Conservation (phyloP, 1,284 basidiomycete genomes). For the Cryptococcus sp. region DNA sequence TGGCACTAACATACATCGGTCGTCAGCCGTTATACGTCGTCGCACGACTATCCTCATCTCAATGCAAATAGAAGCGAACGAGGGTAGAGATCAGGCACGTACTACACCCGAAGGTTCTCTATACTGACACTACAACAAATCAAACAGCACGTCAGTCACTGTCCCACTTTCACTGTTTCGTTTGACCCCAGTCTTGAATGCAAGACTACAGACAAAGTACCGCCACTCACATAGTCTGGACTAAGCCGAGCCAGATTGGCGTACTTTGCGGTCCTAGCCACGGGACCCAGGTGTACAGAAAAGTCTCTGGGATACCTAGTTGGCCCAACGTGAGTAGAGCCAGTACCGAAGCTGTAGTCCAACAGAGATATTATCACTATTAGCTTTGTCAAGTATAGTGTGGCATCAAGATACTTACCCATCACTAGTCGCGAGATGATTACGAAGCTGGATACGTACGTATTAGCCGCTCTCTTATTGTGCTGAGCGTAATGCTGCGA, state of each 20-base stretch:
- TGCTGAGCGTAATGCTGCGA: neutral
- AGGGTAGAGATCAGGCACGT: neutral
- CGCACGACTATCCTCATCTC: neutral
- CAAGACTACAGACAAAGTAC: neutral
- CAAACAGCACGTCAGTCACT: neutral
- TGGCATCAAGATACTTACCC: conserved; percentile 5
- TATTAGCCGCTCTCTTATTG: neutral
- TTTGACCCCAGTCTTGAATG: no score
- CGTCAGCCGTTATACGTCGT: neutral
- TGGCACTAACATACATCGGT: conserved; percentile 13
- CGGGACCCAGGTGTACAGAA: conserved; percentile 23
- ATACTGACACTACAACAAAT: conserved; percentile 20
- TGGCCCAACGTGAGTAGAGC: conserved; percentile 22
- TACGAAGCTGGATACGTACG: conserved; percentile 10
- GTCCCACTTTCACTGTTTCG: no score
- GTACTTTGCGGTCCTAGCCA: conserved; percentile 39
- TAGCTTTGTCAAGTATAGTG: neutral
- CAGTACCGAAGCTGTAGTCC: conserved; percentile 7
- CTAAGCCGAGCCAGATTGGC: conserved; percentile 25
- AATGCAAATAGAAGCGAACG: neutral
- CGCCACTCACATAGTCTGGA: conserved; percentile 28
- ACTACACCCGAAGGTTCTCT: conserved; percentile 32
- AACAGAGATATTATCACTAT: neutral
- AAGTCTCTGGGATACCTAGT: conserved; percentile 30
- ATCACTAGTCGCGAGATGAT: conserved; percentile 21